Conservation (phyloP, 352 stramenopile genomes). For the Phytophthora meadii region DNA sequence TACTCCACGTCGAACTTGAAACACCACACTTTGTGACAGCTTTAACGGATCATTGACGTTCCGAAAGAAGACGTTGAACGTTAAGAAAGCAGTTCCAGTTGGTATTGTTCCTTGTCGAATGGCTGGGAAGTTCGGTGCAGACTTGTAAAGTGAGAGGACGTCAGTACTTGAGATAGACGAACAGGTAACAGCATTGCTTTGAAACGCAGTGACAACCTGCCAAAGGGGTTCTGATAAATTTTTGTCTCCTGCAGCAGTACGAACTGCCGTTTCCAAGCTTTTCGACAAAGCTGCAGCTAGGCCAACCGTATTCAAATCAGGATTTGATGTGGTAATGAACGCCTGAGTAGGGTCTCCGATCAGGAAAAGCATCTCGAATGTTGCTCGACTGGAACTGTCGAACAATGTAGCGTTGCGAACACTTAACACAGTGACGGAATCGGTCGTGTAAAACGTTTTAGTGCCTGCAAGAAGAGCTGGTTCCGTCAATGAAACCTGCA, state of each 20-base stretch:
- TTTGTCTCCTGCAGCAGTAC: conserved; percentile 11
- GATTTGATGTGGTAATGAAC: conserved; percentile 17
- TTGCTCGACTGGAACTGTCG: conserved; percentile 23
- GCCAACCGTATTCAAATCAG: conserved; percentile 16
- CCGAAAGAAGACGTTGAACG: conserved; percentile 47
- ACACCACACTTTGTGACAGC: conserved; percentile 48
- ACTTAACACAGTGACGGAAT: conserved; percentile 32
- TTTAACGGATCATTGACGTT: conserved; percentile 48
- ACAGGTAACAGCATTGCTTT: conserved; percentile 23
- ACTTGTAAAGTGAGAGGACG: conserved; percentile 30
- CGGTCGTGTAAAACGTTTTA: conserved; percentile 35
- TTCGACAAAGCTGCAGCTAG: conserved; percentile 15
- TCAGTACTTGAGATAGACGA: conserved; percentile 15
- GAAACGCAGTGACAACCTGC: conserved; percentile 25
- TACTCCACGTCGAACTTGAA: conserved; percentile 56
- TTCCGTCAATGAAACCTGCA: conserved; percentile 39
- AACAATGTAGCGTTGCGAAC: conserved; percentile 30
- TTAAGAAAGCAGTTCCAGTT: conserved; percentile 34
- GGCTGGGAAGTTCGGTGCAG: conserved; percentile 32
- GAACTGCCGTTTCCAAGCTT: conserved; percentile 11
- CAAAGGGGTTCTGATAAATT: conserved; percentile 24
- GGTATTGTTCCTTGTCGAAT: conserved; percentile 10
- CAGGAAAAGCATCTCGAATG: conserved; percentile 41
- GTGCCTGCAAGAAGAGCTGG: conserved; percentile 24
- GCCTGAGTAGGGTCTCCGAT: conserved; percentile 26